These are phyloP conservation scores for Conticribra guillardii DNA, from an alignment of 108 stramenopile genomes.

Conservation along the genomic window DNA sequence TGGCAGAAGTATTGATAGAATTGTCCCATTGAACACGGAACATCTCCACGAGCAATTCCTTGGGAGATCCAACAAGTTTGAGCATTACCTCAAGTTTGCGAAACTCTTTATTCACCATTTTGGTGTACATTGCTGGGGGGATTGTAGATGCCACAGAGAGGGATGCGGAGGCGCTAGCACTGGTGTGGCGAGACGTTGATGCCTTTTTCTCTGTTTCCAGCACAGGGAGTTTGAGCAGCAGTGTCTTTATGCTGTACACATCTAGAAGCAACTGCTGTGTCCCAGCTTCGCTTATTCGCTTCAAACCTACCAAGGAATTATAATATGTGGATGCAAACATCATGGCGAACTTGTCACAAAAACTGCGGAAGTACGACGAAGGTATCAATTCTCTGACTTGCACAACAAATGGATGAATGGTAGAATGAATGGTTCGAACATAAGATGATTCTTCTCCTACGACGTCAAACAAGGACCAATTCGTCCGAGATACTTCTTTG, in stretches of 20 bases:
- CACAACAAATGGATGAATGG: slow-evolving; percentile 79
- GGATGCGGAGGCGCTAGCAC: slow-evolving; percentile 19
- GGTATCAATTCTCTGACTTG: slow-evolving; percentile 70
- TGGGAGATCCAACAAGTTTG: slow-evolving; percentile 95
- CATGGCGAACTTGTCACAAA: slow-evolving; percentile 95
- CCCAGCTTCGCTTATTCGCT: slow-evolving; percentile 90
- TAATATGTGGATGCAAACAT: slow-evolving; percentile 82
- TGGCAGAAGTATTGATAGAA: slow-evolving; percentile 62
- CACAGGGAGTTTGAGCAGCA: slow-evolving; percentile 89
- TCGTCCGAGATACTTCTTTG: slow-evolving; percentile 72
- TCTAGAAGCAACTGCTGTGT: slow-evolving; percentile 98
- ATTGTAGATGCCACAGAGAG: slow-evolving; percentile 61
- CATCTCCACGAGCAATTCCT: slow-evolving; percentile 88
- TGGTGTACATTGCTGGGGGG: slow-evolving; percentile 92
- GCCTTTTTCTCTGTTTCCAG: slow-evolving; percentile 56
- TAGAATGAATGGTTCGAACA: slow-evolving; percentile 85
- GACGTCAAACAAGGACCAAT: slow-evolving; percentile 86
- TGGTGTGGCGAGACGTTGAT: slow-evolving; percentile 6
- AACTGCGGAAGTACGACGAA: slow-evolving; percentile 86
- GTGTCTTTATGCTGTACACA: slow-evolving; percentile 93
- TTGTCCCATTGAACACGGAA: slow-evolving; percentile 89
- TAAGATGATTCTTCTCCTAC: slow-evolving; percentile 95
- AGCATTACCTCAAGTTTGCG: slow-evolving; percentile 94
- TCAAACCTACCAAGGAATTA: slow-evolving; percentile 72
- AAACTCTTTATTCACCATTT: slow-evolving; percentile 94